Evolutionary conservation across 805 yeast species (phyloP).

Genomic region (Torulaspora microellipsoides): DNA sequence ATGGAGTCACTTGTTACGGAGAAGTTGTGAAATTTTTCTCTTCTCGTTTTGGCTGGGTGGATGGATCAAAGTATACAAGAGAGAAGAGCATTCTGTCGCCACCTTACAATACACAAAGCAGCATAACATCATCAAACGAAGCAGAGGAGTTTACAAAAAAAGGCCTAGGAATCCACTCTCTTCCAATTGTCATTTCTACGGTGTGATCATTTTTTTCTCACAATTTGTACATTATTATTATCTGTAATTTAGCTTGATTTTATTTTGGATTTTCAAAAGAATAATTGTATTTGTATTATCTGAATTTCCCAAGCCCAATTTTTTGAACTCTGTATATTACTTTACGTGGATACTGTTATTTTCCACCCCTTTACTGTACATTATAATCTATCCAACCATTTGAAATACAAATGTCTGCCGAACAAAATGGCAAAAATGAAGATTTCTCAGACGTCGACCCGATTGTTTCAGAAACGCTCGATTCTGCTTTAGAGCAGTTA

Average conservation of each 20-base stretch:
- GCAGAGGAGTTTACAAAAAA: too few relatives aligned
- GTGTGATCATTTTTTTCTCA: conserved; percentile 7
- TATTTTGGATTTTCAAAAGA: background rate
- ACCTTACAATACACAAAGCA: too few relatives aligned
- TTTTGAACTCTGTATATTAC: conserved; percentile 12
- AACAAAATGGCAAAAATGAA: conserved; percentile 7
- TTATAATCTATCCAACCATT: background rate
- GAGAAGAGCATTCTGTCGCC: too few relatives aligned
- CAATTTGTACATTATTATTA: conserved; percentile 9
- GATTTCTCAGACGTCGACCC: conserved; percentile 21
- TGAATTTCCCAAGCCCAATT: conserved; percentile 1
- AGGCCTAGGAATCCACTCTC: background rate
- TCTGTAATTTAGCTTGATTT: conserved; percentile 9
- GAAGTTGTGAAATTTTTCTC: too few relatives aligned
- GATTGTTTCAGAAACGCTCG: conserved; percentile 27
- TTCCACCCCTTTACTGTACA: conserved; percentile 2
- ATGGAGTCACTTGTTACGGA: too few relatives aligned
- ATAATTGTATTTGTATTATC: background rate
- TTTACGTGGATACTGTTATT: conserved; percentile 4
- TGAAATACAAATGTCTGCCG: conserved; percentile 12
- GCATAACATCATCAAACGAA: too few relatives aligned
- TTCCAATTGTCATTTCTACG: background rate
- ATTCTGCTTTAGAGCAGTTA: conserved; percentile 32
- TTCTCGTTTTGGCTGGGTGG: too few relatives aligned
- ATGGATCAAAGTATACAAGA: too few relatives aligned